These are phyloP conservation scores for Coemansia furcata DNA, from an alignment of 192 early-diverging fungal species.

Conservation along the genomic window DNA sequence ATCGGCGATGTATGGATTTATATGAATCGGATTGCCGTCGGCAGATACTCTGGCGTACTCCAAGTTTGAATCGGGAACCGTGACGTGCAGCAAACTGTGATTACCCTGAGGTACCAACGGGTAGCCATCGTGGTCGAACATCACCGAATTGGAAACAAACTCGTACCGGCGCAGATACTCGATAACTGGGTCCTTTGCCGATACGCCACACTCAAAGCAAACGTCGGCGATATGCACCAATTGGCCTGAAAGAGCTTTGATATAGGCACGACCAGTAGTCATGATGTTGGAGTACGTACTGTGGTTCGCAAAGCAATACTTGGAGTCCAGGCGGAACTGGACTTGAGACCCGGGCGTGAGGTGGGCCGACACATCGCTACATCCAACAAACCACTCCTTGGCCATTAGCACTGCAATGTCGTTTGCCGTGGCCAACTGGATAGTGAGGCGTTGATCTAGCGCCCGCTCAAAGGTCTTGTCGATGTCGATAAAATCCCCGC, in stretches of 20 bases:
- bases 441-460: slow-evolving; percentile 65
- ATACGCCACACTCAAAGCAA: slow-evolving; percentile 62
- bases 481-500: slow-evolving; percentile 69
- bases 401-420: slow-evolving; percentile 80
- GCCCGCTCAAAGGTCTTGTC: slow-evolving; percentile 73
- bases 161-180: slow-evolving; percentile 75
- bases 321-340: slow-evolving; percentile 78
- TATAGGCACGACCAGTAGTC: slow-evolving; percentile 63
- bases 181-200: slow-evolving; percentile 76
- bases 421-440: slow-evolving; percentile 62
- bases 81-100: neutral
- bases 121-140: slow-evolving; percentile 74
- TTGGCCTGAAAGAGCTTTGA: slow-evolving; percentile 57
- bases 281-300: slow-evolving; percentile 63
- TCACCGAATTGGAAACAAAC: slow-evolving; percentile 64
- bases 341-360: slow-evolving; percentile 57
- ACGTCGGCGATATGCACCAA: slow-evolving; percentile 73
- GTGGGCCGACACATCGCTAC: slow-evolving; percentile 9
- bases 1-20: slow-evolving; percentile 89
- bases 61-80: slow-evolving; percentile 71
- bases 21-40: slow-evolving; percentile 92
- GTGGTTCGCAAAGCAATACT: slow-evolving; percentile 59
- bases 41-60: slow-evolving; percentile 76
- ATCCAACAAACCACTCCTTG: slow-evolving; percentile 75
- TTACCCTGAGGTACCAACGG: neutral